Evolutionary conservation across 179 eudicot species (phyloP).

Genomic region (Silene noctiflora): DNA sequence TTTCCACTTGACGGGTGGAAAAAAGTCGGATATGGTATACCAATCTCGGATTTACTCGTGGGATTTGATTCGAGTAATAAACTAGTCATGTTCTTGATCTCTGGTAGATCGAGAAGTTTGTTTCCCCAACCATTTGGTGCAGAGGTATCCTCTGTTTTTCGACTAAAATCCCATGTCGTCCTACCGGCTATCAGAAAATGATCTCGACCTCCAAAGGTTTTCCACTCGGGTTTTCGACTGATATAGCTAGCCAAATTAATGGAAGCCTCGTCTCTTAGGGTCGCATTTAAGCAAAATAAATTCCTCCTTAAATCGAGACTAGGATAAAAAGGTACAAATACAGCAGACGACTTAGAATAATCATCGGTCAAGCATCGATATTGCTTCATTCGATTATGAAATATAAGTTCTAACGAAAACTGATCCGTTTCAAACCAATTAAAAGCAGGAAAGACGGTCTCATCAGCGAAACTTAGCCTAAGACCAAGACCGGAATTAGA

Average conservation of each 20-base stretch:
- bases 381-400: constrained; percentile 31
- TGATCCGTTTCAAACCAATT: constrained; percentile 35
- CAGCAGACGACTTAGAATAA: constrained; percentile 27
- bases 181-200: constrained; percentile 38
- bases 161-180: constrained; percentile 28
- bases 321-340: constrained; percentile 35
- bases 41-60: constrained; percentile 24
- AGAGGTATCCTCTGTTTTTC: background rate
- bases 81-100: constrained; percentile 33
- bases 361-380: constrained; percentile 31
- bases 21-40: constrained; percentile 33
- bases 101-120: constrained; percentile 21
- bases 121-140: constrained; percentile 29
- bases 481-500: constrained; percentile 31
- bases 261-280: constrained; percentile 18
- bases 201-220: constrained; percentile 21
- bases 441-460: background rate
- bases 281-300: constrained; percentile 12
- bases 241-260: constrained; percentile 20
- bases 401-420: constrained; percentile 29
- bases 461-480: background rate
- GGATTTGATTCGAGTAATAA: constrained; percentile 31
- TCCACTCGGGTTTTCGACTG: constrained; percentile 31
- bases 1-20: constrained; percentile 36
- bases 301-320: constrained; percentile 32